Conservation (phyloP, 768 basidiomycete genomes). For the Tricholoma saponaceum region DNA sequence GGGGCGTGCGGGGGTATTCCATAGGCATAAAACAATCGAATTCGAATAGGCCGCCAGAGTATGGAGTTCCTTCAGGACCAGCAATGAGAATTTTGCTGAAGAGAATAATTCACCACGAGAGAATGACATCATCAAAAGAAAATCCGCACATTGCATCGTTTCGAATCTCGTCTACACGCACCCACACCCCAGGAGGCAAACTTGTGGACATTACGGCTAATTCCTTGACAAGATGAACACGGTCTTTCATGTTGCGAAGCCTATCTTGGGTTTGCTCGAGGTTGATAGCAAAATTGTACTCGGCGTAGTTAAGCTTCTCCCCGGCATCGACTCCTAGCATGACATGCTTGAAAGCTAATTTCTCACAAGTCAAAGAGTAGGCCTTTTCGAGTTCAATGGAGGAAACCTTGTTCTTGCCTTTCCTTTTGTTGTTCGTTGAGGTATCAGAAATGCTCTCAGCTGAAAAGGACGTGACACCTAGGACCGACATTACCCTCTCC, state of each 20-base stretch:
- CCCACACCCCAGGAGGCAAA: conserved; percentile 54
- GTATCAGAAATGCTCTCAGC: conserved; percentile 6
- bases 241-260: conserved; percentile 41
- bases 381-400: conserved; percentile 32
- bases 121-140: conserved; percentile 1
- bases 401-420: conserved; percentile 26
- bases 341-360: conserved; percentile 43
- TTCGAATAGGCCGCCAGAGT: conserved; percentile 50
- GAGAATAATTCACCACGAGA: conserved; percentile 8
- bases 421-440: conserved; percentile 20
- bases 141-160: conserved; percentile 49
- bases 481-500: conserved; percentile 39
- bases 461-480: conserved; percentile 24
- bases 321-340: conserved; percentile 22
- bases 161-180: conserved; percentile 52
- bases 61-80: conserved; percentile 53
- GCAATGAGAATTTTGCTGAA: conserved; percentile 53
- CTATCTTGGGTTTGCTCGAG: conserved; percentile 29
- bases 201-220: conserved; percentile 52
- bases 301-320: conserved; percentile 21
- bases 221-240: conserved; percentile 52
- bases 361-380: conserved; percentile 43
- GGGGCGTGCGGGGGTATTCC: conserved; percentile 44
- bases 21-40: conserved; percentile 56
- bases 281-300: conserved; percentile 31